These are phyloP conservation scores for Lentinula edodes DNA, from an alignment of 768 basidiomycete species.

Conservation along the genomic window DNA sequence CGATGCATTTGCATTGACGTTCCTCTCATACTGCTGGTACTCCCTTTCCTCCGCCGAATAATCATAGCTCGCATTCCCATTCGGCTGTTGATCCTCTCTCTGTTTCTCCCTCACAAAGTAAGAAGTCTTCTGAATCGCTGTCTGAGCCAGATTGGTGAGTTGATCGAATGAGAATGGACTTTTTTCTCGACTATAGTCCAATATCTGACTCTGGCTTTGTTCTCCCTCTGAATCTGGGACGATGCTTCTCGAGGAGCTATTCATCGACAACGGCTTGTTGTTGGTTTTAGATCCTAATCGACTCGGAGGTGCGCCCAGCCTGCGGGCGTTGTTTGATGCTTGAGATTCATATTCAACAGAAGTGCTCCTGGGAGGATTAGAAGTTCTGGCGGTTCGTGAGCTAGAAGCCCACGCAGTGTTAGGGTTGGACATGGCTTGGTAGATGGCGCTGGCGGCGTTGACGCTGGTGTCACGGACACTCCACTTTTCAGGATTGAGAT, in stretches of 20 bases:
- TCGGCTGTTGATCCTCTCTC: slow-evolving; percentile 41
- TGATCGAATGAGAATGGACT: slow-evolving; percentile 43
- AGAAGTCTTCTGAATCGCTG: slow-evolving; percentile 47
- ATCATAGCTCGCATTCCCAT: slow-evolving; percentile 55
- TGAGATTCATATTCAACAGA: slow-evolving; percentile 78
- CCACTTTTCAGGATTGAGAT: slow-evolving; percentile 59
- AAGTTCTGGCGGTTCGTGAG: slow-evolving; percentile 40
- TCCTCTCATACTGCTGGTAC: slow-evolving; percentile 33
- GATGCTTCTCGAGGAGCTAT: slow-evolving; percentile 35
- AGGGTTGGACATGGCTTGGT: slow-evolving; percentile 59
- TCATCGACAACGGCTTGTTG: slow-evolving; percentile 39
- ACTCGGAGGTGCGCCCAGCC: slow-evolving; percentile 59
- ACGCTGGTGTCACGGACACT: slow-evolving; percentile 79
- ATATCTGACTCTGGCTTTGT: slow-evolving; percentile 36
- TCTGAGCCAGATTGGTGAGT: slow-evolving; percentile 50
- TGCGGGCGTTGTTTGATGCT: slow-evolving; percentile 45
- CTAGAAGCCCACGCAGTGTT: slow-evolving; percentile 67
- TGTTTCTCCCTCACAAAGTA: slow-evolving; percentile 65
- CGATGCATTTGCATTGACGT: slow-evolving; percentile 20
- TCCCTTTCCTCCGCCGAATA: slow-evolving; percentile 74
- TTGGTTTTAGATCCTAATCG: slow-evolving; percentile 25
- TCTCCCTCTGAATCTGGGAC: slow-evolving; percentile 72
- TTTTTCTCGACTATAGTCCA: not conserved
- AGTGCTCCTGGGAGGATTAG: slow-evolving; percentile 60
- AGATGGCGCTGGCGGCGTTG: slow-evolving; percentile 78